Base-by-base conservation (phyloP, 345 rosid species). In the Arabis hirsuta region DNA sequence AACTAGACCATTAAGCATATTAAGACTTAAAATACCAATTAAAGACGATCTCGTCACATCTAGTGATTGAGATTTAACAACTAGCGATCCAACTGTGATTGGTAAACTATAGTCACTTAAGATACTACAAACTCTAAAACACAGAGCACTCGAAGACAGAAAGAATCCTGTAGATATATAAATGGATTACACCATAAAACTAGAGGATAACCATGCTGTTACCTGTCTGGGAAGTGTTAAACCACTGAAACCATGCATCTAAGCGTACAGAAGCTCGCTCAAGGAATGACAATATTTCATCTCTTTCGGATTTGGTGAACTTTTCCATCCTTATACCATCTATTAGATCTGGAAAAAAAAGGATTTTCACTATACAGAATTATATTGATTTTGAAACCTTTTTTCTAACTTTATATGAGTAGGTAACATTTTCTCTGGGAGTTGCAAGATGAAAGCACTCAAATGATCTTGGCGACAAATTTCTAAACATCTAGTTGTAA, bases 181-280 rank as follows among this genome's bases (percentile, higher is more conserved):
- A 55, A 29, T 9, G 32, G 26, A 20, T 62, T 43, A 54, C 63
- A 72, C 24, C 55, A 32, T 1, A 55, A 34, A 44, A 19, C 4
- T 26, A 47, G 60, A 36, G 32, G 50, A 73, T 36, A 53, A n/a
- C 13, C 44, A 67, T 53, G 59, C 3, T 36, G 13, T 72, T 86
- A 91, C 99, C 97, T 82, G 85, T 77, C 74, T 95, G 97, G 31
- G 96, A 85, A 9, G 92, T 87, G 78, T 91, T 86, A 80, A 90
- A 91, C 99, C 99, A 95, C 74, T 87, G 86, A 82, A 83, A 91
- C 96, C 99, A 91, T 60, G 90, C 94, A 73, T 95, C 97, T 72
- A 95, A 88, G 19, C 97, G 96, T 67, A 83, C 82, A 84, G 80
- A 83, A 62, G 97, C 97, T 73, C 77, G 82, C 55, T 76, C 82